phyloP scores from a whole-genome alignment of 225 moss, liverwort and hornwort genomes.

The Bryum argenteum region DNA sequence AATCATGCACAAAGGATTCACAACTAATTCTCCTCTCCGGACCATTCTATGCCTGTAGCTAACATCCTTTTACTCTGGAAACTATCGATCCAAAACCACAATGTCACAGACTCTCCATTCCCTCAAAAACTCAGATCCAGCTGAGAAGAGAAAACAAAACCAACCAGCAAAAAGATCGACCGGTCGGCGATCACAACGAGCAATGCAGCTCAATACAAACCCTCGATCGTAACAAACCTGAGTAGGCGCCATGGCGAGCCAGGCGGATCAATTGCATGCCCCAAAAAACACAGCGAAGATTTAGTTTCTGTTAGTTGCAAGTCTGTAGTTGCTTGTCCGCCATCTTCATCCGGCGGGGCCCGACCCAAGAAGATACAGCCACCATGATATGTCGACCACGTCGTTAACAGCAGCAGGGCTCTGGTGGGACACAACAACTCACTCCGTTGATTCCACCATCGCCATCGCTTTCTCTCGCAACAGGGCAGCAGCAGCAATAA shows the following conservation, averaged over 20 bases:
- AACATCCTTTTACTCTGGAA: slow-evolving; percentile 1
- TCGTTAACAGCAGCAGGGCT: neutral
- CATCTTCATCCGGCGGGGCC: slow-evolving; percentile 36
- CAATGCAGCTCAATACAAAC: slow-evolving; percentile 22
- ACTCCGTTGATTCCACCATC: slow-evolving; percentile 2
- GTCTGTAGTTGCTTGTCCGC: neutral
- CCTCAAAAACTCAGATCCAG: slow-evolving; percentile 21
- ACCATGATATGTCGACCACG: slow-evolving; percentile 9
- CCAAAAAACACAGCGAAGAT: neutral
- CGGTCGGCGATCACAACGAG: neutral
- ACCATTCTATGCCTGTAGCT: neutral
- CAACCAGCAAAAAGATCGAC: no score
- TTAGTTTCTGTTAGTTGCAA: no score
- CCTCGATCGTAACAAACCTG: slow-evolving; percentile 35
- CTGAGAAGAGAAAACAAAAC: neutral
- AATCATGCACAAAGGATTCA: slow-evolving; percentile 1
- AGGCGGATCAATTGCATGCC: slow-evolving; percentile 42
- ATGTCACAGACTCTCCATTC: neutral
- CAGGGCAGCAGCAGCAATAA: slow-evolving; percentile 8
- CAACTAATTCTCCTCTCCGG: neutral
- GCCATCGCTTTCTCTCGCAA: neutral
- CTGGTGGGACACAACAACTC: neutral
- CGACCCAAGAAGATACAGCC: slow-evolving; percentile 31
- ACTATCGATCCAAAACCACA: slow-evolving; percentile 12
- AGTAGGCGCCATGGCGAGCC: slow-evolving; percentile 43